Percentiles rank a stretch among this genome's conserved stretches.
phyloP scores from a whole-genome alignment of 2,329 filamentous ascomycete species.

The Exserohilum turcica region DNA sequence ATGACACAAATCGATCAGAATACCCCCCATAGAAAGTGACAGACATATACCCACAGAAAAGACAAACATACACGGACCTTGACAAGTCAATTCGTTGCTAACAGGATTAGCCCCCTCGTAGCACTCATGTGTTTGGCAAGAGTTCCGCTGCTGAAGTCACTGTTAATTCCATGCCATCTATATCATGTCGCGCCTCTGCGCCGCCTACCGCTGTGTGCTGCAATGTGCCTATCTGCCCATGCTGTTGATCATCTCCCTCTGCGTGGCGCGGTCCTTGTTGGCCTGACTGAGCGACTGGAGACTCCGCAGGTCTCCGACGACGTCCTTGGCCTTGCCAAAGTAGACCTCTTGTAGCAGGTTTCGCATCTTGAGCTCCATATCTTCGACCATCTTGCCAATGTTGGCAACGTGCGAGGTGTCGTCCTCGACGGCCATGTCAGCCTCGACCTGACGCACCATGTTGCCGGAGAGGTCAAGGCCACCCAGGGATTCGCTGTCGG shows the following conservation, averaged over 20 bases:
- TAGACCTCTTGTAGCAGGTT: slow-evolving; percentile 98
- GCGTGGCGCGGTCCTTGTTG: slow-evolving; percentile 80
- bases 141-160: background rate
- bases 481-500: slow-evolving; percentile 70
- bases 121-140: background rate
- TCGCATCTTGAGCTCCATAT: slow-evolving; percentile 99
- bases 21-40: no score
- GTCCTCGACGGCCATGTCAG: slow-evolving; percentile 84
- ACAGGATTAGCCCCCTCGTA: background rate
- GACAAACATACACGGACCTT: background rate
- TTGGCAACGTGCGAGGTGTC: slow-evolving; percentile 96
- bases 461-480: slow-evolving; percentile 93
- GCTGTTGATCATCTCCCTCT: slow-evolving; percentile 81
- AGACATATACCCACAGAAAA: background rate
- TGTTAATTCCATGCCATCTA: slow-evolving; percentile 11
- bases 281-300: slow-evolving; percentile 82
- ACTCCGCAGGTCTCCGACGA: slow-evolving; percentile 92
- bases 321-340: slow-evolving; percentile 98
- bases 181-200: background rate
- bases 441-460: slow-evolving; percentile 96
- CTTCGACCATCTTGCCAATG: slow-evolving; percentile 88
- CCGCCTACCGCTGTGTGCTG: background rate
- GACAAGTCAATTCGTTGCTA: background rate
- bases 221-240: slow-evolving; percentile 44
- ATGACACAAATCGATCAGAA: no score